Evolutionary conservation across 225 moss, liverwort and hornwort genomes (phyloP), one percentile per base, ranked within the genome.

Genomic region (Pseudoscleropodium purum): DNA sequence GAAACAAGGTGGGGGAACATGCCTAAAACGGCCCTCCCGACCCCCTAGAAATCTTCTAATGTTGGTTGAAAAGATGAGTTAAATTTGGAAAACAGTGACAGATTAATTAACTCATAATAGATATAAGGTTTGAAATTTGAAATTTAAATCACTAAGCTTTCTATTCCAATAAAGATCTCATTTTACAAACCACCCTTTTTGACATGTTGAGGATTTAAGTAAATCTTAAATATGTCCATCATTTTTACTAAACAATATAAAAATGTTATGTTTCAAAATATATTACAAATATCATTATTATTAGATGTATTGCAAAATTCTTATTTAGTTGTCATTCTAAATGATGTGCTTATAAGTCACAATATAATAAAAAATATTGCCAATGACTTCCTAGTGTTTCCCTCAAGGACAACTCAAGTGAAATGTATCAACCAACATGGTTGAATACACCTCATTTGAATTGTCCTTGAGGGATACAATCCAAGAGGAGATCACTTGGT

Each of bases 401-500:
- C 1, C 0, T 8, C 8, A 49, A 4, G 8, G 24, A 4, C 10
- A 24, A 1, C 2, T 20, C 7, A 5, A 78, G 3, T 57, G 12
- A 39, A 59, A 3, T 39, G 18, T 18, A 57, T 79, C 26, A 17
- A 57, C 18, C 11, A 25, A 37, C 5, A 26, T 56, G n/a, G 27
- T 56, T 79, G 76, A n/a, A 1, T 57, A 59, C 26, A 80, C 59
- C 29, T 27, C 17, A 37, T 5, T 20, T 0, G 7, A 59, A 4
- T 10, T 11, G 4, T 23, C 24, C 1, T 10, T 4, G 24, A 10
- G 1, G 10, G 24, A 59, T 4, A 13, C 27, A 17, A 0, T 29
- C 19, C 3, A 18, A 12, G 5, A 16, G 0, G 18, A 80, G 5
- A 80, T 39, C 8, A 18, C 4, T 80, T 60, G 79, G 39, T 39